Base-by-base conservation (phyloP, 495 filamentous ascomycete genomes). In the Recurvomyces mirabilis region DNA sequence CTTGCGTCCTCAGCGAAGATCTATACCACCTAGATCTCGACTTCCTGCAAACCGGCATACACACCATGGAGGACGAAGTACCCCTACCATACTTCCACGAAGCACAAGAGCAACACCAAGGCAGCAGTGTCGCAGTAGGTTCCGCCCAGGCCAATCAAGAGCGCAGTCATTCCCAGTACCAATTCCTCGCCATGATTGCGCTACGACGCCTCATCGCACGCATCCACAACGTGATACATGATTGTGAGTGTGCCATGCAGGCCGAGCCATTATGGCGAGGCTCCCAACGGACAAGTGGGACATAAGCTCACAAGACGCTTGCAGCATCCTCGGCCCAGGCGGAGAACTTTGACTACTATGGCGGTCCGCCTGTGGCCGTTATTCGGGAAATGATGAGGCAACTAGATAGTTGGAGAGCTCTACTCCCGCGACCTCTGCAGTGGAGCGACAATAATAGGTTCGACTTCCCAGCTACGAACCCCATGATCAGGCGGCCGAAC, bases 141-240 rank as follows among this genome's bases (percentile, higher is more conserved):
- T 40, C 17, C 20, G 3, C 4, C 11, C n/a, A 11, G 2, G 23
- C 21, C 5, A n/a, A 41, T 6, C 19, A 40, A 47, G 20, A 45
- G 21, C 29, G 33, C 31, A 45, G 42, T 7, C 70, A 73, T 41
- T 73, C 70, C 40, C 68, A 72, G 40, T 68, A 73, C 43, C 67
- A 75, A 35, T 75, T 75, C 52, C 65, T 71, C 3, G 73, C 74
- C 0, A 72, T 76, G 47, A 69, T 77, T 41, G 71, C 73, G 4
- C 62, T 79, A 23, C 63, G 73, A n/a, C 60, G 68, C 5, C 54
- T 77, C 2, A 64, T 68, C 12, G 63, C 68, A 11, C 60, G 68
- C 18, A 68, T 76, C 26, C 68, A 77, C 43, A 54, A 58, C 18
- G 63, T 55, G 10, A 56, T 79, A 25, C 68, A 63, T 36, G 67